Percentiles rank a stretch among this genome's conserved stretches.
These are phyloP conservation scores for Monosporascus sp. DNA, from an alignment of 2,329 filamentous ascomycete species.

Conservation along the genomic window DNA sequence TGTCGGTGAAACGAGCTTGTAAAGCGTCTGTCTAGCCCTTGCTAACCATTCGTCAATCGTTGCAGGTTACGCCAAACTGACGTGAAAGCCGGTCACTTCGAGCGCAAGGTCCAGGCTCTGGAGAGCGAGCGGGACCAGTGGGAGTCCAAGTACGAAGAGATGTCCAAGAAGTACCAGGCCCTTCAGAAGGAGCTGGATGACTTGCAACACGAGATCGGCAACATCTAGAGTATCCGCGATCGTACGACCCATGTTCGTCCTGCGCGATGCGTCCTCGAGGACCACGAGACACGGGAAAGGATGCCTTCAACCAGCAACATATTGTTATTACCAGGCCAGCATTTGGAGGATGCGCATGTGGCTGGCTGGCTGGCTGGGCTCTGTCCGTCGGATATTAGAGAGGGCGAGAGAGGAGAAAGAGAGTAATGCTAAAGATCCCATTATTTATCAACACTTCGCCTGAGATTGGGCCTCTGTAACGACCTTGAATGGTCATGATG, in stretches of 20 bases:
- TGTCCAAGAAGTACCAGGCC: constrained; percentile 89
- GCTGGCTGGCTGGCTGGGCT: constrained; percentile 15
- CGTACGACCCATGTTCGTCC: not conserved
- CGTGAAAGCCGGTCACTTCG: constrained; percentile 97
- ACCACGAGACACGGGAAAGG: constrained; percentile 6
- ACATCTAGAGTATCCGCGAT: constrained; percentile 55
- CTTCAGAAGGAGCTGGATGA: constrained; percentile 67
- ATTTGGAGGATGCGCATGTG: constrained; percentile 13
- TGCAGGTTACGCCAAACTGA: constrained; percentile 93
- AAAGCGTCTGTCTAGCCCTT: not conserved
- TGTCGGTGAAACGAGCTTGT: too few species aligned
- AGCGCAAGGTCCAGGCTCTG: constrained; percentile 97
- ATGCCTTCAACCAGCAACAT: constrained; percentile 13
- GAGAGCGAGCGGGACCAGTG: constrained; percentile 88
- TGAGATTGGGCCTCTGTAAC: not conserved
- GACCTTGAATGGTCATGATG: not conserved
- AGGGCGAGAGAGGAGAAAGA: constrained; percentile 2
- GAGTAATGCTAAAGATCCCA: not conserved
- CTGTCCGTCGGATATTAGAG: constrained; percentile 9
- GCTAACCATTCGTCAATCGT: not conserved
- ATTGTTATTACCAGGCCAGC: constrained; percentile 13
- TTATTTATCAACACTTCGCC: not conserved
- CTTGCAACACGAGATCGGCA: constrained; percentile 86
- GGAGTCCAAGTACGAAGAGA: constrained; percentile 98
- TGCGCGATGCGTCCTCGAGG: not conserved